These are phyloP conservation scores for Thermothelomyces thermophilus DNA, from an alignment of 2,329 filamentous ascomycete genomes.

Conservation along the genomic window DNA sequence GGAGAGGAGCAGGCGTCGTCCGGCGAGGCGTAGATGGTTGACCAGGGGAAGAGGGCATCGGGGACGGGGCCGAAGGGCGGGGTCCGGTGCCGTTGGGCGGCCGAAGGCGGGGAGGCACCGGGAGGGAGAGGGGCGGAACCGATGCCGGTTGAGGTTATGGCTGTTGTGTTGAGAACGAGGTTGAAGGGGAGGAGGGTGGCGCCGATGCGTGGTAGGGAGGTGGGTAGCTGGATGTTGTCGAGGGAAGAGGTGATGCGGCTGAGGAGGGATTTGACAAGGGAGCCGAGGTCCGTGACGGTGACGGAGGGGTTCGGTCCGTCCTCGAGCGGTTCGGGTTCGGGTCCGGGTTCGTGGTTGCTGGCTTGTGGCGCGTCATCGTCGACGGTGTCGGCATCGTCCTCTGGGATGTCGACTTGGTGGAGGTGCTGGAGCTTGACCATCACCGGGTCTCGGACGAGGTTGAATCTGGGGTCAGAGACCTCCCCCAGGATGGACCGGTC, in stretches of 20 bases:
- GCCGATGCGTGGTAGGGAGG: slow-evolving; percentile 10
- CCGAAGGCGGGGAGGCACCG: slow-evolving; percentile 32
- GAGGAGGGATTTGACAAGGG: slow-evolving; percentile 42
- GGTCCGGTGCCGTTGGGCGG: slow-evolving; percentile 2
- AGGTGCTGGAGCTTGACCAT: slow-evolving; percentile 33
- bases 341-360: slow-evolving; percentile 21
- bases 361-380: slow-evolving; percentile 12
- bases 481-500: slow-evolving; percentile 68
- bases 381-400: slow-evolving; percentile 42
- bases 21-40: slow-evolving; percentile 64
- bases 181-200: slow-evolving; percentile 25
- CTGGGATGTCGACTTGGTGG: slow-evolving; percentile 64
- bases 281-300: slow-evolving; percentile 29
- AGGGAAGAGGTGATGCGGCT: slow-evolving; percentile 41
- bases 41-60: slow-evolving; percentile 55
- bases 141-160: slow-evolving; percentile 31
- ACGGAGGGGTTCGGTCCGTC: slow-evolving; percentile 8
- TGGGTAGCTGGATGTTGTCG: slow-evolving; percentile 25
- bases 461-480: slow-evolving; percentile 77
- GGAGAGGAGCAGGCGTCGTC: slow-evolving; percentile 59
- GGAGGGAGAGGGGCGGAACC: slow-evolving; percentile 46
- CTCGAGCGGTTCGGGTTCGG: slow-evolving; percentile 14
- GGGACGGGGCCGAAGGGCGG: slow-evolving; percentile 29
- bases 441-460: slow-evolving; percentile 62
- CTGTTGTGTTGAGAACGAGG: slow-evolving; percentile 32